Evolutionary conservation across 1,284 basidiomycete species (phyloP), one percentile per base, ranked within the genome.

Genomic region (Paramarasmius palmivorus): DNA sequence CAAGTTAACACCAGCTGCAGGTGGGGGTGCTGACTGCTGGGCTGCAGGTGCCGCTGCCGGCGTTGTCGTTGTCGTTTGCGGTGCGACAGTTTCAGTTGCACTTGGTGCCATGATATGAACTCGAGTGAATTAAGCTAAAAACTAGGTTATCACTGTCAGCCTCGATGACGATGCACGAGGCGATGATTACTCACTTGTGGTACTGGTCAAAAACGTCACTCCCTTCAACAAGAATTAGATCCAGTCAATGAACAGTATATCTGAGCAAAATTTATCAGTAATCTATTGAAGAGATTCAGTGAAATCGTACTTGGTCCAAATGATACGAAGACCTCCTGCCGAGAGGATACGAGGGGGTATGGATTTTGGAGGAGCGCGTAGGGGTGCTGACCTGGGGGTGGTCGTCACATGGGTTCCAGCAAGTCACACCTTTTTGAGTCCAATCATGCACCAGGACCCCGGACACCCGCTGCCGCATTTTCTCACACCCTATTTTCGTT

Each of bases 371-470:
- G 17, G 29, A 41, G 39, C 50, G 50, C 50, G 51, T 47, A 23
- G 51, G 50, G 51, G 51, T 53, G 51, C 51, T 53, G 51, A 53
- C 51, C 42, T 47, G 51, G 51, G 51, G 51, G 42, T 42, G 42
- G 23, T 53, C 51, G 51, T 53, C 51, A 53, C 51, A 53, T 53
- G 51, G 37, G 37, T 52, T 38, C 50, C 36, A 25, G 14, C 37
- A 15, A 14, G 19, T 56, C 65, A 46, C 58, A 83, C 83, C 82
- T 72, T 75, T 74, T 35, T 75, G 71, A 61, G 82, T 77, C 20
- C 86, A 68, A 57, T 80, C 79, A 65, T 84, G 75, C 23, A 82
- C 72, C 48, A 86, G 65, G 44, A 86, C 51, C 51, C 51, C 36
- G 19, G 34, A 26, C 56, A 49, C 49, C 49, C 22, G 17, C 14